Conservation (phyloP, 805 yeast species). For the Lipomyces japonicus region DNA sequence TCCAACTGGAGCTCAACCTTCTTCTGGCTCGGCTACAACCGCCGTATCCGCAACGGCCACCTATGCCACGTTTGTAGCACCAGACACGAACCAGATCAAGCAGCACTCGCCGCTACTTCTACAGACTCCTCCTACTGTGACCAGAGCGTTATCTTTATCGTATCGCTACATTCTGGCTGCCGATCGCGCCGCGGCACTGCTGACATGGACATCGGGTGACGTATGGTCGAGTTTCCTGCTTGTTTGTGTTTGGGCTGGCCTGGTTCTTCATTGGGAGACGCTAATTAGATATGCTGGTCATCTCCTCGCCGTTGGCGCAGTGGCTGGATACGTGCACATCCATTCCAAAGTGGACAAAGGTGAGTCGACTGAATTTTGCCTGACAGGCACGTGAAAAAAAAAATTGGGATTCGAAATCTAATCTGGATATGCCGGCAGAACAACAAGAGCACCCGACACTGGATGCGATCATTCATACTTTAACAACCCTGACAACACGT, state of each 20-base stretch:
- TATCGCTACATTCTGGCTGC: constrained; percentile 79
- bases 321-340: constrained; percentile 35
- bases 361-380: background rate
- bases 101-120: constrained; percentile 76
- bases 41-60: constrained; percentile 31
- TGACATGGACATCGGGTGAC: constrained; percentile 91
- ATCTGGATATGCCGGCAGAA: constrained; percentile 34
- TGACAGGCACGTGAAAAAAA: background rate
- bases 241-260: constrained; percentile 51
- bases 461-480: constrained; percentile 76
- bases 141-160: constrained; percentile 73
- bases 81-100: constrained; percentile 40
- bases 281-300: constrained; percentile 70
- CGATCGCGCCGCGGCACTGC: constrained; percentile 62
- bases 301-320: constrained; percentile 49
- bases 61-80: constrained; percentile 39
- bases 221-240: constrained; percentile 67
- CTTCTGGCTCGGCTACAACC: constrained; percentile 7
- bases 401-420: background rate
- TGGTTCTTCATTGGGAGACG: constrained; percentile 74
- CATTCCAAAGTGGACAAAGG: constrained; percentile 29
- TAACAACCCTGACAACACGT: constrained; percentile 70
- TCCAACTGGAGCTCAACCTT: constrained; percentile 2
- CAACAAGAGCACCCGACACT: constrained; percentile 70
- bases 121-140: constrained; percentile 86